These are phyloP conservation scores for Podospora appendiculata DNA, from an alignment of 495 filamentous ascomycete species.

Conservation along the genomic window DNA sequence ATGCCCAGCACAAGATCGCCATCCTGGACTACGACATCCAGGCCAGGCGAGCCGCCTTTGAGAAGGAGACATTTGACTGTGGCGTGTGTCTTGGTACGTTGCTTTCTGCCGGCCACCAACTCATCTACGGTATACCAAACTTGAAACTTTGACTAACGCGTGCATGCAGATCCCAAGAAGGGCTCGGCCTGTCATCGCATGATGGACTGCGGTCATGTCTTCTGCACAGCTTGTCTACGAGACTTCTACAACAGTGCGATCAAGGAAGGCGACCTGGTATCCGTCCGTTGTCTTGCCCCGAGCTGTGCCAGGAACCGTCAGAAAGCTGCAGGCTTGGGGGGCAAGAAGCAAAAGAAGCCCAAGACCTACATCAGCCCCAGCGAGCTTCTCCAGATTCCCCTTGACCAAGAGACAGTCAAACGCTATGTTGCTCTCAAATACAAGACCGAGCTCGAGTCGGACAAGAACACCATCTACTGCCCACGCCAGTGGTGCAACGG, in stretches of 20 bases:
- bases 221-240: constrained; percentile 75
- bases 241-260: constrained; percentile 88
- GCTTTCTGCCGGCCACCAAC: not conserved
- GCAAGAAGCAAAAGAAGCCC: constrained; percentile 32
- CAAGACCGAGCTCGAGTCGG: constrained; percentile 83
- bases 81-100: constrained; percentile 65
- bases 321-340: constrained; percentile 15
- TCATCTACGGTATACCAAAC: no score
- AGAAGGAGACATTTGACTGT: constrained; percentile 81
- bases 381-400: constrained; percentile 79
- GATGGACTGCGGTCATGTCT: constrained; percentile 78
- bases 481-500: constrained; percentile 91
- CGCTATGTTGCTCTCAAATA: constrained; percentile 85
- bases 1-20: constrained; percentile 55
- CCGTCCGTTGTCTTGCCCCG: constrained; percentile 69
- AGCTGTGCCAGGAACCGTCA: constrained; percentile 60
- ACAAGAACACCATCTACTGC: constrained; percentile 90
- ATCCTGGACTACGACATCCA: constrained; percentile 75
- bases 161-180: constrained; percentile 71
- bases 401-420: constrained; percentile 64
- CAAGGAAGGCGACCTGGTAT: constrained; percentile 69
- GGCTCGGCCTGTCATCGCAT: constrained; percentile 72
- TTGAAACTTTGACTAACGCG: constrained; percentile 14
- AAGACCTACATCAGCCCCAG: constrained; percentile 70
- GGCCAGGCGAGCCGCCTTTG: constrained; percentile 64